Base-by-base conservation (phyloP, 1,139 yeast species). In the Geotrichum carabidarum region DNA sequence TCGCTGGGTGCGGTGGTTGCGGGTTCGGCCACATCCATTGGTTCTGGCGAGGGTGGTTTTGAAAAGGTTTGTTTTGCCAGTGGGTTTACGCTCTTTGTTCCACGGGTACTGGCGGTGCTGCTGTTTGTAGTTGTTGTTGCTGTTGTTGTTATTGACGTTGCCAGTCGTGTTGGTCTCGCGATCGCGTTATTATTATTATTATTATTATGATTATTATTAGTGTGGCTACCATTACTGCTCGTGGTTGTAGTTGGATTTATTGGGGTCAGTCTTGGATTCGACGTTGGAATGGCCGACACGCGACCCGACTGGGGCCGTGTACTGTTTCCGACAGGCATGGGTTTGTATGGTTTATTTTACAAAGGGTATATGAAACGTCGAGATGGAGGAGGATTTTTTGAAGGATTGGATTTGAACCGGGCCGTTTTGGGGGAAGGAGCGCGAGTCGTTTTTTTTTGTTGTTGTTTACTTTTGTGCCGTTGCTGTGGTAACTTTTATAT, bases 131-230 rank as follows among this genome's bases (percentile, higher is more conserved):
- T 34, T 34, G 7, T 12, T 9, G 11, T 6, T 34, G 36, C n/a
- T 34, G 7, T 22, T 11, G 44, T 12, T 42, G 44, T 27, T 12
- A 17, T 4, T 11, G 17, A 17, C n/a, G 40, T n/a, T 3, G 17
- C 17, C 17, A 37, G 40, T 37, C 40, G 14, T 8, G 17, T 22
- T 5, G 27, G 27, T 22, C 27, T 22, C 27, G 27, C 32, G 48
- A 45, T 18, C 48, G 48, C 48, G 41, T 34, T 8, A 31, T 36
- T 9, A 41, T 27, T 8, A 41, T 41, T 35, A 45, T 30, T 35
- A 45, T 41, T 41, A 45, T 45, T 37, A 11, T 37, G 14, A 8
- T n/a, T 37, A 14, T 2, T 11, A n/a, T 34, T 11, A 11, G n/a
- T 11, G n/a, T n/a, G n/a, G n/a, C n/a, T n/a, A n/a, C n/a, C n/a